These are phyloP conservation scores for Salix udensis DNA, from an alignment of 345 rosid species.

Conservation along the genomic window DNA sequence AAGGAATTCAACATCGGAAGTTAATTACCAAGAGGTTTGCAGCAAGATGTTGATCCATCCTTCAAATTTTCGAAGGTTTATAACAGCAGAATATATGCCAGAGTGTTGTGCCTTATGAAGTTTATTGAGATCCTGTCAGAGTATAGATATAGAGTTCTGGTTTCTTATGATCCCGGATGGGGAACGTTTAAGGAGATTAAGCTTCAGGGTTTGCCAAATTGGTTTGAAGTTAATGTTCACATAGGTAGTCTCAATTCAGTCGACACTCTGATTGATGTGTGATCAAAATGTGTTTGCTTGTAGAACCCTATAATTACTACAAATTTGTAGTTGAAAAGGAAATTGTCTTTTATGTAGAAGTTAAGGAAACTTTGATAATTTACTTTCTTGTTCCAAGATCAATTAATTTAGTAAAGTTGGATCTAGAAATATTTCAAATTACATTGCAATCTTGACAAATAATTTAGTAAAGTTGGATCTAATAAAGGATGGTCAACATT, in stretches of 20 bases:
- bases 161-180: conserved; percentile 14
- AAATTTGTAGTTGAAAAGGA: too few species aligned
- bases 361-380: too few species aligned
- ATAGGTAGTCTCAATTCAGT: conserved; percentile 17
- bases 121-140: conserved; percentile 27
- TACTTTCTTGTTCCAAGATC: too few species aligned
- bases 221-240: conserved; percentile 22
- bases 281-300: neutral
- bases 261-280: neutral
- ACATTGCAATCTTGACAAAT: too few species aligned
- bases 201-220: conserved; percentile 23
- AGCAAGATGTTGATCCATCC: too few species aligned
- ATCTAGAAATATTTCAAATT: too few species aligned
- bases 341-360: too few species aligned
- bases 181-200: conserved; percentile 17
- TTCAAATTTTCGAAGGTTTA: too few species aligned
- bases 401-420: too few species aligned
- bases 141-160: conserved; percentile 18
- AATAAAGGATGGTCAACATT: too few species aligned
- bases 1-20: conserved; percentile 20
- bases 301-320: neutral
- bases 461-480: too few species aligned
- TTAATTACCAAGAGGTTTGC: conserved; percentile 1
- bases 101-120: conserved; percentile 12
- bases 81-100: neutral